Evolutionary conservation across 805 yeast species (phyloP), one percentile per base, ranked within the genome.

Genomic region (Starmerella ratchasimensis): DNA sequence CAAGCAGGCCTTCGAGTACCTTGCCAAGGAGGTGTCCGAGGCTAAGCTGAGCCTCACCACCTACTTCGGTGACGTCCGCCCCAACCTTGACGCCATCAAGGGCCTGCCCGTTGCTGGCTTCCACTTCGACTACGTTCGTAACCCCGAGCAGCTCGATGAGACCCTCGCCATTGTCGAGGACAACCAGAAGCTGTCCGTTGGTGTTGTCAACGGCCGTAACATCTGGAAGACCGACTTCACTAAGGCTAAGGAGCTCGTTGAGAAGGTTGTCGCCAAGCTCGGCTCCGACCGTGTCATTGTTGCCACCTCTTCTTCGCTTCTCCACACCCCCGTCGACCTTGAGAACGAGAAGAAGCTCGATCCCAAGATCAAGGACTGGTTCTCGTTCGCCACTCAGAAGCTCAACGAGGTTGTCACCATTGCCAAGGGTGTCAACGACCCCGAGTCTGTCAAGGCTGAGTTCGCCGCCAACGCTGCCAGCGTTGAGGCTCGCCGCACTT

Each of bases 121-220:
- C 80, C 98, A 90, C 74, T 81, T 80, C 60, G 98, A 90, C 71
- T 82, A 83, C 56, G 88, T 76, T 64, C 84, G 96, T 72, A 79
- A 74, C 53, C 94, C 97, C 58, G 94, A 82, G 64, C 98, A 90
- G 73, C 75, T 90, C 51, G 88, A 82, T 42, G 81, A 74, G 40
- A 93, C 81, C 54, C 65, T 72, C 44, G 66, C 71, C 42, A 68
- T 80, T 56, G 65, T 88, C 43, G 60, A 69, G 50, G 72, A 67
- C 48, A 66, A 74, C 50, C 94, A 90, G 71, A 67, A 70, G 48
- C 71, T 90, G 59, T 88, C 97, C 46, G 94, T 80, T 51, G 98
- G 98, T 82, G 74, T 90, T 56, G 86, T 90, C 58, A 93, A 84
- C 58, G 98, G 98, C 69, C 84, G 98, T 76, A 90, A 90, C 78